Evolutionary conservation across 371 early-diverging fungal genomes (phyloP), one percentile per base, ranked within the genome.

Genomic region (Capniomyces stellatus): DNA sequence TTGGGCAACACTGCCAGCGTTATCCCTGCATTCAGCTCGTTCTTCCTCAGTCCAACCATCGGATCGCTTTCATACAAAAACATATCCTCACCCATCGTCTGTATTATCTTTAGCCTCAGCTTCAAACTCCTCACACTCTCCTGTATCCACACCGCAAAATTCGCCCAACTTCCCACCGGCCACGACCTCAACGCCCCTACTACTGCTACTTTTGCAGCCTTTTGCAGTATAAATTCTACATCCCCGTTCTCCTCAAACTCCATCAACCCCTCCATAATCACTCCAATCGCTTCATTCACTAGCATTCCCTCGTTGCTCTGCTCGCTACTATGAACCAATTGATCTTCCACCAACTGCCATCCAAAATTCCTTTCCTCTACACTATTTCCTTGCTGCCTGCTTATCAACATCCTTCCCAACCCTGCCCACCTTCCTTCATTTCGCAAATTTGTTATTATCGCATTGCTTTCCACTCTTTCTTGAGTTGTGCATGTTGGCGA

Each of bases 1-100:
- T 24, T 18, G 0, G 67, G 67, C 27, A 66, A 57, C 47, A 66
- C 44, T 1, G 62, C 67, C 1, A 64, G 61, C 1, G 59, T 43
- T 1, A 66, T 43, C 2, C 67, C 67, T 28, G 56, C 60, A 6
- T 63, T 63, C 54, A 66, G 59, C 13, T 66, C 67, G 24, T 41
- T 35, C 40, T 63, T 67, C 27, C 68, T 57, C 35, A 66, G 56
- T 0, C 59, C 43, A 0, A 54, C 66, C 35, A 54, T 48, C 3
- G 67, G 54, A 28, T 66, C 67, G 21, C 62, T 44, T 28, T 66
- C 65, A 24, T 55, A 67, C 15, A 58, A 58, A 66, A 66, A 58
- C 54, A 66, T 24, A 49, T 67, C 67, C 39, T 66, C 67, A 42
- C 67, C 67, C 29, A 66, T 51, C 21, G 62, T 58, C 46, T 51